These are phyloP conservation scores for Fragilaria radians DNA, from an alignment of 108 stramenopile genomes.

Conservation along the genomic window DNA sequence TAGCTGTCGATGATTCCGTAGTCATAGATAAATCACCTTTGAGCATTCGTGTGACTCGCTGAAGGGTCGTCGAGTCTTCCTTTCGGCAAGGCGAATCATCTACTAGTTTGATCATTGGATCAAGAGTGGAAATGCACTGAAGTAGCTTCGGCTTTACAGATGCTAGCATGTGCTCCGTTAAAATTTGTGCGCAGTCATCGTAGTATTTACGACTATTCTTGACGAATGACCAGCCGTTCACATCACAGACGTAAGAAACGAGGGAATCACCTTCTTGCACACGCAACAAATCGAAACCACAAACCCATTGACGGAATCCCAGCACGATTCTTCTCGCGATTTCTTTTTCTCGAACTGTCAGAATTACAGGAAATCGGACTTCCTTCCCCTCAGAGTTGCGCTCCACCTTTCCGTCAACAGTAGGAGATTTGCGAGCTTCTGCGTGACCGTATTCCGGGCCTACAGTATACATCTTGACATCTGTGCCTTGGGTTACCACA, in stretches of 20 bases:
- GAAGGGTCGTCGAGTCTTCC: constrained; percentile 9
- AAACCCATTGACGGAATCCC: constrained; percentile 93
- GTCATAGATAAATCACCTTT: constrained; percentile 20
- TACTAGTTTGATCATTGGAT: constrained; percentile 58
- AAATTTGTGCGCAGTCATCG: constrained; percentile 89
- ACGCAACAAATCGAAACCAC: constrained; percentile 96
- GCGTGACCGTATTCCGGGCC: constrained; percentile 98
- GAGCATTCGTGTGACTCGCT: constrained; percentile 31
- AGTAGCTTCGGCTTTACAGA: constrained; percentile 65
- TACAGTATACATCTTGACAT: constrained; percentile 99
- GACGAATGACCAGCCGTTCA: constrained; percentile 98
- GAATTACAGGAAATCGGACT: constrained; percentile 94
- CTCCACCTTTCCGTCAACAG: constrained; percentile 97
- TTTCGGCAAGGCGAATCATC: constrained; percentile 18
- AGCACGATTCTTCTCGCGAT: constrained; percentile 85
- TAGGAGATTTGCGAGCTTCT: constrained; percentile 94
- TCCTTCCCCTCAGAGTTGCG: constrained; percentile 94
- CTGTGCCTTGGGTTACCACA: constrained; percentile 96
- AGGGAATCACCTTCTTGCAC: constrained; percentile 72
- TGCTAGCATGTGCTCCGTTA: constrained; percentile 87
- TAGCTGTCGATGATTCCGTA: neutral
- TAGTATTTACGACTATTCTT: constrained; percentile 96
- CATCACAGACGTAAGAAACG: constrained; percentile 95
- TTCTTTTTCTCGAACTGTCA: constrained; percentile 93
- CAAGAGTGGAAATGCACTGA: constrained; percentile 67